Evolutionary conservation across 441 rosid genomes (phyloP).

Genomic region (Omphalea diandra): DNA sequence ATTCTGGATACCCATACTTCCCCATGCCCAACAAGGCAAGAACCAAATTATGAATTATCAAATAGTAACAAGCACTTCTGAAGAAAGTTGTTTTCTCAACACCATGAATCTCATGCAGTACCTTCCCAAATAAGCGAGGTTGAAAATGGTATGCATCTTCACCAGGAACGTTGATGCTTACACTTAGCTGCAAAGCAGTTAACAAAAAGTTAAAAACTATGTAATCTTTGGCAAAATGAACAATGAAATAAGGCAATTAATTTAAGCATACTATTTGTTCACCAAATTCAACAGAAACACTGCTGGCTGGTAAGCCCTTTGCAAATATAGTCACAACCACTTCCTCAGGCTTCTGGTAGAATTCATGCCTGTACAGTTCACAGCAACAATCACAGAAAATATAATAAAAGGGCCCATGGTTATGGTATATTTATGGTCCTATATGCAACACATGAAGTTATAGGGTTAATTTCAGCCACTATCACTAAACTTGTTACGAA

Average conservation of each 20-base stretch:
- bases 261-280: constrained; percentile 65
- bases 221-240: constrained; percentile 6
- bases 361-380: constrained; percentile 61
- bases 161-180: constrained; percentile 61
- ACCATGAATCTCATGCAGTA: constrained; percentile 26
- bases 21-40: not conserved
- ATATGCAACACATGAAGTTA: not conserved
- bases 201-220: not conserved
- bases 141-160: constrained; percentile 77
- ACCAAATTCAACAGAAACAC: constrained; percentile 58
- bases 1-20: not conserved
- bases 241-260: not conserved
- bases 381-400: constrained; percentile 7
- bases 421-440: too few species aligned
- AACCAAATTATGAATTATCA: not conserved
- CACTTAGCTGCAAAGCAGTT: constrained; percentile 62
- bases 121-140: constrained; percentile 92
- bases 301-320: constrained; percentile 49
- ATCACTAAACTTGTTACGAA: too few species aligned
- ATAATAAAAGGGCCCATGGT: not conserved
- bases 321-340: constrained; percentile 78
- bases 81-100: not conserved
- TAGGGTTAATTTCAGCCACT: too few species aligned
- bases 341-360: constrained; percentile 74
- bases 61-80: not conserved